phyloP scores from a whole-genome alignment of 2,329 filamentous ascomycete species.

The Hypoxylon rubiginosum region DNA sequence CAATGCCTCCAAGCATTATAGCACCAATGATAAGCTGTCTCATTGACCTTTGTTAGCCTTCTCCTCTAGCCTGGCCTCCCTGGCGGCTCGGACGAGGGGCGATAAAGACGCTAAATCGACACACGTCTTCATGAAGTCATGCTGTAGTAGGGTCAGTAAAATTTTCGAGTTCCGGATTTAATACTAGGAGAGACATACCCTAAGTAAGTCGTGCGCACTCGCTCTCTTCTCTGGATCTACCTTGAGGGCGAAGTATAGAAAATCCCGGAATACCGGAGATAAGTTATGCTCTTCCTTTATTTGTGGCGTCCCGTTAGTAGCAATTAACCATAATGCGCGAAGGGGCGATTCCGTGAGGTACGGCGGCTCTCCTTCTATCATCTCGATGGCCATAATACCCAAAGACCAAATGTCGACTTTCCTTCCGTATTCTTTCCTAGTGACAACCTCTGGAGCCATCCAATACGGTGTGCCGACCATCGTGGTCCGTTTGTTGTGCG shows the following conservation, averaged over 20 bases:
- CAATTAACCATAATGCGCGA: conserved; percentile 93
- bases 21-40: conserved; percentile 15
- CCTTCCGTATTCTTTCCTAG: conserved; percentile 95
- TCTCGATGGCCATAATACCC: conserved; percentile 99
- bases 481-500: conserved; percentile 95
- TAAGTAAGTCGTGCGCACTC: conserved; percentile 91
- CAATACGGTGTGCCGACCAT: conserved; percentile 99
- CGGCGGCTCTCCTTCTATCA: conserved; percentile 98
- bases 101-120: conserved; percentile 82
- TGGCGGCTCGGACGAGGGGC: conserved; percentile 87
- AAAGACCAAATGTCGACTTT: conserved; percentile 99
- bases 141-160: conserved; percentile 65
- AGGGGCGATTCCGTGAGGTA: conserved; percentile 96
- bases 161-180: background rate
- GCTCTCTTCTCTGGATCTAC: conserved; percentile 98
- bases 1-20: conserved; percentile 30
- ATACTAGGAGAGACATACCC: conserved; percentile 71
- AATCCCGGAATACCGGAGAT: conserved; percentile 87
- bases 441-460: conserved; percentile 99
- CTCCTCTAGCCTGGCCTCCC: conserved; percentile 87
- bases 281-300: conserved; percentile 94
- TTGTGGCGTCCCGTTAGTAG: conserved; percentile 92
- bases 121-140: conserved; percentile 84
- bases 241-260: conserved; percentile 91
- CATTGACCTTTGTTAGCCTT: conserved; percentile 76